Evolutionary conservation across 257 asterid species (phyloP), one percentile per base, ranked within the genome.

Genomic region (Solanum pennellii): DNA sequence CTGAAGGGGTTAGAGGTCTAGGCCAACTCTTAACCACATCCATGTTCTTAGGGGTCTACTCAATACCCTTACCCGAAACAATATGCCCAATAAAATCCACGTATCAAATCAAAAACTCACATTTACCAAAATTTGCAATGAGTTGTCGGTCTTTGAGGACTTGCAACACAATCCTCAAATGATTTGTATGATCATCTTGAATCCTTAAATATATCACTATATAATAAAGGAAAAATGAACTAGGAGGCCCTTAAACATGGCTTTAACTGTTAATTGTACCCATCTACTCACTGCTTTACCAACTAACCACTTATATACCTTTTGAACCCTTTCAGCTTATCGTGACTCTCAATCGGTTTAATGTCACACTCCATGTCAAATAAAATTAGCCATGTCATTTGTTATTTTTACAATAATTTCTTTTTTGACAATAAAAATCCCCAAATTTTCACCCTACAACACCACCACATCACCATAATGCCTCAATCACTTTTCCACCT

Each of bases 171-270:
- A 3, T 33, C 37, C 37, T 33, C 37, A 33, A 33, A 33, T 33
- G 37, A 33, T 33, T 33, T 33, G 37, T 33, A 33, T 33, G 37
- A 5, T 33, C 37, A 33, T 33, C 37, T 33, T 33, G 37, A 33
- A 4, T 33, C 37, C 37, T 33, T 33, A 33, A 33, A 33, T 33
- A 33, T 33, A 33, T 33, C 6, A 33, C 5, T 33, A 33, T 33
- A 33, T 33, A 4, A 33, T 33, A 33, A 49, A 49, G 3, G 21
- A 0, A 0, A 2, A 60, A 60, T 60, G 68, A 60, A 3, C 3
- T 21, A 9, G 0, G 3, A 59, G 27, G 10, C 3, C 0, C 0
- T 21, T 59, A 23, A 21, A 59, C 3, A 21, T 21, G 1, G 0
- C 13, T 60, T 3, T 6, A 21, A 21, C 9, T 20, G 65, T 7